Evolutionary conservation across 371 early-diverging fungal species (phyloP).

Genomic region (Mortierella polycephala): DNA sequence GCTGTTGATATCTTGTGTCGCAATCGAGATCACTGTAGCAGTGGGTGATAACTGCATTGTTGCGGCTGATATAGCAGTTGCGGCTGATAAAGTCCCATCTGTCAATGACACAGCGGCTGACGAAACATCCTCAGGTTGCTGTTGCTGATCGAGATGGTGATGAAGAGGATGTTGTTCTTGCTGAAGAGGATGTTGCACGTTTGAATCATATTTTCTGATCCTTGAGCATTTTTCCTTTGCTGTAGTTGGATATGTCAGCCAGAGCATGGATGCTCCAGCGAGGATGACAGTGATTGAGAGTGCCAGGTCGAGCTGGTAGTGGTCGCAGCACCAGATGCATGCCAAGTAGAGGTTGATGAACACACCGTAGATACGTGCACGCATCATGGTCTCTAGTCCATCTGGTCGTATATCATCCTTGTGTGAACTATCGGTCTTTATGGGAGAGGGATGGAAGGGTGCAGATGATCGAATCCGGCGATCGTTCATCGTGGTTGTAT

Average conservation of each 20-base stretch:
- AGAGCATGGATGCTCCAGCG: slow-evolving; percentile 12
- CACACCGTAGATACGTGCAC: slow-evolving; percentile 14
- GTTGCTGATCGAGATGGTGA: neutral
- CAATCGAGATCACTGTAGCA: too few species aligned
- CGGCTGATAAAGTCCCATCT: neutral
- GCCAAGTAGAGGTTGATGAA: slow-evolving; percentile 5
- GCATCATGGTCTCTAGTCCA: neutral
- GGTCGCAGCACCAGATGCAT: slow-evolving; percentile 33
- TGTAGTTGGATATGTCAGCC: slow-evolving; percentile 5
- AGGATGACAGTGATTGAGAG: slow-evolving; percentile 3
- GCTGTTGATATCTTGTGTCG: slow-evolving; percentile 1
- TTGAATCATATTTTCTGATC: neutral
- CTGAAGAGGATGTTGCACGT: neutral
- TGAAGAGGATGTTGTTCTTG: neutral
- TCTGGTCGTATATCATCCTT: too few species aligned
- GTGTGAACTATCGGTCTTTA: too few species aligned
- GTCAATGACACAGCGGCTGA: neutral
- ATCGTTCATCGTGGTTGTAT: too few species aligned
- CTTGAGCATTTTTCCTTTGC: neutral
- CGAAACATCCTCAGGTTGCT: neutral
- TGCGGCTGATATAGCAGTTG: neutral
- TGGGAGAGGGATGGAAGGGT: too few species aligned
- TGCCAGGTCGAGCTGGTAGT: slow-evolving; percentile 11
- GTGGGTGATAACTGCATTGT: neutral
- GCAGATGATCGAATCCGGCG: too few species aligned